Evolutionary conservation across 2,329 filamentous ascomycete species (phyloP).

Genomic region (Xylaria sp.): DNA sequence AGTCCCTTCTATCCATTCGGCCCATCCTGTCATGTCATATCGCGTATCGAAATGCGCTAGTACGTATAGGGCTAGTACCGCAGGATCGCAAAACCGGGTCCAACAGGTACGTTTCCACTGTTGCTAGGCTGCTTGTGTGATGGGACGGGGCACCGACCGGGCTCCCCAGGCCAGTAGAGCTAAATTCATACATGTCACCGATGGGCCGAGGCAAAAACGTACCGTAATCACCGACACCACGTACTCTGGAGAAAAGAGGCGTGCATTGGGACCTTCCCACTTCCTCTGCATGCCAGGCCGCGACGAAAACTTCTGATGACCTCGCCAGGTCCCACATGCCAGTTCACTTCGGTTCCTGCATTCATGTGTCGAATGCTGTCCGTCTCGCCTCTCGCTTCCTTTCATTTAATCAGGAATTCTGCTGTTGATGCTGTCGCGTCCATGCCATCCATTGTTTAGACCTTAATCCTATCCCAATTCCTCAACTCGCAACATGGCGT

Average conservation of each 20-base stretch:
- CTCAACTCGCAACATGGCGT: conserved; percentile 43
- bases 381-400: no score
- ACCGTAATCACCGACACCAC: conserved; percentile 13
- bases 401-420: conserved; percentile 2
- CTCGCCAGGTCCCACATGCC: conserved; percentile 24
- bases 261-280: conserved; percentile 13
- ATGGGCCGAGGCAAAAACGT: conserved; percentile 21
- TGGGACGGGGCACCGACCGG: background rate
- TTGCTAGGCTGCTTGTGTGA: background rate
- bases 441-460: conserved; percentile 11
- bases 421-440: conserved; percentile 13
- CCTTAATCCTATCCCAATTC: conserved; percentile 14
- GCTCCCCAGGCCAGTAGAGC: conserved; percentile 4
- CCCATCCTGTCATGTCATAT: no score
- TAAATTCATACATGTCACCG: conserved; percentile 14
- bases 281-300: conserved; percentile 13
- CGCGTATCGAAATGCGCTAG: no score
- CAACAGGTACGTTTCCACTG: no score
- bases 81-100: no score
- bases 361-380: conserved; percentile 19
- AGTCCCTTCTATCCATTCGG: no score
- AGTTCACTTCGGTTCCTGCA: conserved; percentile 18
- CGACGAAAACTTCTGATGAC: conserved; percentile 13
- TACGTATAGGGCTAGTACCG: no score
- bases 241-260: background rate